Conservation (phyloP, 192 early-diverging fungal species). For the Entomortierella lignicola region DNA sequence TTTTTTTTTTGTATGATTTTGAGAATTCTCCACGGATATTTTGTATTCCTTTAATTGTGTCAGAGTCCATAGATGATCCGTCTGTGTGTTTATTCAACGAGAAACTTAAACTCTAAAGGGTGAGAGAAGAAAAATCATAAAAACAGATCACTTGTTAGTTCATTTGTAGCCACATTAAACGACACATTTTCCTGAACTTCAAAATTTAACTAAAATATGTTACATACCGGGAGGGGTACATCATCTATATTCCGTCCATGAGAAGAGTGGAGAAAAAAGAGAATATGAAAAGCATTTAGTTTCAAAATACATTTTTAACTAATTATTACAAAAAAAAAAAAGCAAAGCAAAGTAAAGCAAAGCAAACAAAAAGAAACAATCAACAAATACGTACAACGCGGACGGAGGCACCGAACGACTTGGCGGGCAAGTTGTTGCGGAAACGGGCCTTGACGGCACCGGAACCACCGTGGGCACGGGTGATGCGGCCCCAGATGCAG, state of each 20-base stretch:
- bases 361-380: not conserved
- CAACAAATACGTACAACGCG: conserved; percentile 81
- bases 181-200: not conserved
- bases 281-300: no score
- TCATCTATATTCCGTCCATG: conserved; percentile 69
- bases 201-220: conserved; percentile 27
- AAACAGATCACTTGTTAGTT: conserved; percentile 6
- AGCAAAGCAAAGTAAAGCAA: conserved; percentile 19
- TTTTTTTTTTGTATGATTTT: conserved; percentile 12
- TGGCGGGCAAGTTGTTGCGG: conserved; percentile 96
- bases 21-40: conserved; percentile 8
- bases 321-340: not conserved
- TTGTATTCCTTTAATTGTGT: conserved; percentile 36
- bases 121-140: not conserved
- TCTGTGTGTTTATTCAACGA: conserved; percentile 20
- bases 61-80: conserved; percentile 43
- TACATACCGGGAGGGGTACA: conserved; percentile 91
- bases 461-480: conserved; percentile 94
- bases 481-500: conserved; percentile 97
- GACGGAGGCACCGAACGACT: conserved; percentile 91
- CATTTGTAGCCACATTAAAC: not conserved
- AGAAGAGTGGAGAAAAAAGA: conserved; percentile 2
- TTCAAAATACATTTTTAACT: no score
- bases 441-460: conserved; percentile 98
- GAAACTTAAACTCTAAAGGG: conserved; percentile 46